Percentiles rank a stretch among this genome's conserved stretches.
These are phyloP conservation scores for Decorospora gaudefroyi DNA, from an alignment of 2,329 filamentous ascomycete species.

Conservation along the genomic window DNA sequence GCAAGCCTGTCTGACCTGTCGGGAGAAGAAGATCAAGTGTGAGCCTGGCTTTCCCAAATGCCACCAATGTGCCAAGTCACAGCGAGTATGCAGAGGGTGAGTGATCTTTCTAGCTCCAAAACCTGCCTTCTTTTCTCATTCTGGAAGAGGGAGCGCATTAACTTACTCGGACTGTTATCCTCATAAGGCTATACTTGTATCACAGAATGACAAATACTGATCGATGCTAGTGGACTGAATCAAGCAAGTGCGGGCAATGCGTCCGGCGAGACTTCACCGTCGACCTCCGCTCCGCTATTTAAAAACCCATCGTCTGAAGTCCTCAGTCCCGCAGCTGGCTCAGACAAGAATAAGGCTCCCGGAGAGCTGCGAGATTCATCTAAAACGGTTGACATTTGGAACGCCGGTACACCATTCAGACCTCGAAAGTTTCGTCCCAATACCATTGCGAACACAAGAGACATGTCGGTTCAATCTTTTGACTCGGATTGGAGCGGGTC, in stretches of 20 bases:
- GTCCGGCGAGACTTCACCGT: constrained; percentile 42
- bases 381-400: constrained; percentile 37
- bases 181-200: constrained; percentile 21
- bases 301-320: constrained; percentile 40
- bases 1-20: constrained; percentile 89
- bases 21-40: constrained; percentile 98
- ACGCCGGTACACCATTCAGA: constrained; percentile 33
- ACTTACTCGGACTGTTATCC: constrained; percentile 21
- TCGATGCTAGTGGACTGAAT: constrained; percentile 36
- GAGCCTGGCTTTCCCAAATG: constrained; percentile 87
- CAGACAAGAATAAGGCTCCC: constrained; percentile 36
- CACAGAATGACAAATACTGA: constrained; percentile 43
- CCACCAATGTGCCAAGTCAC: constrained; percentile 90
- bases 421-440: constrained; percentile 34
- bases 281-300: constrained; percentile 37
- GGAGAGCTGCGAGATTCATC: constrained; percentile 39
- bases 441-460: constrained; percentile 30
- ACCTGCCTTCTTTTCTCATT: constrained; percentile 2
- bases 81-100: constrained; percentile 75
- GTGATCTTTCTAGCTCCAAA: constrained; percentile 18
- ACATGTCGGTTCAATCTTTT: constrained; percentile 43
- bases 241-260: constrained; percentile 39
- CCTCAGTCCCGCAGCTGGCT: constrained; percentile 35
- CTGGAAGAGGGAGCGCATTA: constrained; percentile 27
- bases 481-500: constrained; percentile 45